Conservation (phyloP, 2,329 filamentous ascomycete genomes). For the Pseudocercospora cruenta region DNA sequence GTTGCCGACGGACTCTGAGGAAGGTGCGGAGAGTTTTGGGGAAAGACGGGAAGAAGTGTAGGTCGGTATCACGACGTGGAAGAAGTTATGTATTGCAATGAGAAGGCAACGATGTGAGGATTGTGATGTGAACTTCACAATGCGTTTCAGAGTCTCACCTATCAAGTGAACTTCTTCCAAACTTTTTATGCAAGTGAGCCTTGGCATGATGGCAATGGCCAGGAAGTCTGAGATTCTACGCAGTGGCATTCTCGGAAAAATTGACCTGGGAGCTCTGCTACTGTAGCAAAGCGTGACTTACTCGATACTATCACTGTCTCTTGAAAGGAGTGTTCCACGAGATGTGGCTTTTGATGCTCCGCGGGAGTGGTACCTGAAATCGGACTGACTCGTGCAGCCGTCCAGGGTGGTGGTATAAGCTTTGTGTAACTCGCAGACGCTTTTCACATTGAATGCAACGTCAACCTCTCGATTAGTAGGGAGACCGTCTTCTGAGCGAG, state of each 20-base stretch:
- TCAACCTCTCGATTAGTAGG: neutral
- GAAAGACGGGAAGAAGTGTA: neutral
- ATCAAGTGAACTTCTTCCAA: neutral
- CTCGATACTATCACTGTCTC: neutral
- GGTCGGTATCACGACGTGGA: neutral
- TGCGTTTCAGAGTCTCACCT: neutral
- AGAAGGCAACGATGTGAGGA: neutral
- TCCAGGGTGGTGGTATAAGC: no score
- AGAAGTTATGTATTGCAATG: neutral
- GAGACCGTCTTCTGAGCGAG: neutral
- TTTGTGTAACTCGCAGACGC: neutral
- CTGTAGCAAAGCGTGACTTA: neutral
- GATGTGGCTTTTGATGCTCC: neutral
- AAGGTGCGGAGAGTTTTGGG: neutral
- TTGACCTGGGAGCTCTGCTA: neutral
- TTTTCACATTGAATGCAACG: neutral
- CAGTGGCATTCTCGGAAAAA: neutral
- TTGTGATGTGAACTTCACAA: neutral
- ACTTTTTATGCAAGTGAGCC: constrained; percentile 2
- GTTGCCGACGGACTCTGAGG: neutral
- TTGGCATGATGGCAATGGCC: neutral
- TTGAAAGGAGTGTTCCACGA: neutral
- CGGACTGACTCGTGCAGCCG: neutral
- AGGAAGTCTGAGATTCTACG: neutral
- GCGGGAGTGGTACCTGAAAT: neutral